Conservation (phyloP, 2,329 filamentous ascomycete genomes). For the Massarina eburnea region DNA sequence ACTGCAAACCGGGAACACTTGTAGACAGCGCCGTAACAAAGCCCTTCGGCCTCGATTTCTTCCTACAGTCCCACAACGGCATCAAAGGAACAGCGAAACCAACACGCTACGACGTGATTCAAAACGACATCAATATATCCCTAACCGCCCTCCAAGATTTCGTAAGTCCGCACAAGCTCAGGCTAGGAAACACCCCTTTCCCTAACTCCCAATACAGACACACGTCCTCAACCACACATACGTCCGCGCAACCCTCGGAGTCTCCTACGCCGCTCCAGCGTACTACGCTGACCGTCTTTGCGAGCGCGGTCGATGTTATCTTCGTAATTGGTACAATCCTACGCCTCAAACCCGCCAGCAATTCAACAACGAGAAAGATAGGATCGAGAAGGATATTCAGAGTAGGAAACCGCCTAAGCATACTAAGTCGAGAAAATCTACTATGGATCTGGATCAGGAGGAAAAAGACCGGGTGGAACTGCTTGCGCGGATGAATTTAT, state of each 20-base stretch:
- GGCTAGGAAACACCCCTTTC: not conserved
- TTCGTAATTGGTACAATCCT: constrained; percentile 15
- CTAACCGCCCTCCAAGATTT: too few relatives aligned
- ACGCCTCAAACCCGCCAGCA: not conserved
- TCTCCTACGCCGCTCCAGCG: constrained; percentile 39
- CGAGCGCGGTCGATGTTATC: constrained; percentile 37
- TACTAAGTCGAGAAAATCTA: too few relatives aligned
- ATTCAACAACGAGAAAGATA: not conserved
- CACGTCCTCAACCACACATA: constrained; percentile 40
- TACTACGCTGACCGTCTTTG: constrained; percentile 47
- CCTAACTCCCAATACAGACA: constrained; percentile 15
- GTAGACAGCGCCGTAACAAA: constrained; percentile 79
- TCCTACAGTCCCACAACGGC: constrained; percentile 75
- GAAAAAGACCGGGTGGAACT: too few relatives aligned
- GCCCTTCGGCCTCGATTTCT: constrained; percentile 73
- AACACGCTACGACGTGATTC: constrained; percentile 72
- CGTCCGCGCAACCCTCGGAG: constrained; percentile 27
- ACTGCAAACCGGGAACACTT: constrained; percentile 72
- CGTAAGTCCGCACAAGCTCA: too few relatives aligned
- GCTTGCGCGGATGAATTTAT: too few relatives aligned
- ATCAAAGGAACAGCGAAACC: constrained; percentile 80
- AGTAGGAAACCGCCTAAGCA: too few relatives aligned
- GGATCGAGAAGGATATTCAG: too few relatives aligned
- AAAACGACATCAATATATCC: constrained; percentile 40
- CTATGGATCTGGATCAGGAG: too few relatives aligned